Conservation (phyloP, 2,329 filamentous ascomycete genomes). For the Colletotrichum euphorbiae region DNA sequence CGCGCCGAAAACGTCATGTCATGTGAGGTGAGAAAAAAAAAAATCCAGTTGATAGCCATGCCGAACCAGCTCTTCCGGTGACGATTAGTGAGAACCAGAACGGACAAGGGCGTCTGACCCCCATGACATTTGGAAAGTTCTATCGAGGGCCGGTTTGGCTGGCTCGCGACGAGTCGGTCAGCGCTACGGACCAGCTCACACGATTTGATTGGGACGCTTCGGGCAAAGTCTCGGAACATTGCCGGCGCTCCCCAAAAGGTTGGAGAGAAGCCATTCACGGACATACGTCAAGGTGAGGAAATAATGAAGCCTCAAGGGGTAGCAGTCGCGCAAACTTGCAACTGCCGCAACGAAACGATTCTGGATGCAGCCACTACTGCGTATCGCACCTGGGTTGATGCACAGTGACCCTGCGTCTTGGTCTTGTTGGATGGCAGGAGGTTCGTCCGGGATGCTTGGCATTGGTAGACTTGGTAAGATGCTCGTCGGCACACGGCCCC, state of each 20-base stretch:
- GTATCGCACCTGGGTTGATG: not conserved
- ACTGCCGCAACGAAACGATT: constrained; percentile 25
- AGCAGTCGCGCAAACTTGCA: constrained; percentile 16
- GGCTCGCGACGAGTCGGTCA: constrained; percentile 6
- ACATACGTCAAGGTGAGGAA: constrained; percentile 30
- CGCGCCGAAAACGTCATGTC: constrained; percentile 7
- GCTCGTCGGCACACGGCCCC: constrained; percentile 32
- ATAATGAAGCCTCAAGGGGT: constrained; percentile 23
- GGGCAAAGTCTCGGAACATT: constrained; percentile 22
- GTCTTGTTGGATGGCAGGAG: constrained; percentile 12
- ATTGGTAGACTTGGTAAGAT: not conserved
- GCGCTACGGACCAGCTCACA: constrained; percentile 7
- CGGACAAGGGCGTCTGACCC: not conserved
- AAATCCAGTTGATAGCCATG: not conserved
- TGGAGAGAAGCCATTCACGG: not conserved
- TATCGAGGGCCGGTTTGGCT: constrained; percentile 1
- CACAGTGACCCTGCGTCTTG: constrained; percentile 13
- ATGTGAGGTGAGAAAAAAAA: constrained; percentile 10
- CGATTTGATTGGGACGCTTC: constrained; percentile 33
- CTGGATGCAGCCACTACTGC: not conserved
- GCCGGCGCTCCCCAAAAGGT: constrained; percentile 10
- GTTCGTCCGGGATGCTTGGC: constrained; percentile 19
- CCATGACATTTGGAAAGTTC: not conserved
- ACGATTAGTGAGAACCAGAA: not conserved
- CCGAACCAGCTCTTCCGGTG: constrained; percentile 4